Conservation (phyloP, 2,329 filamentous ascomycete species). For the Sporothrix protearum region DNA sequence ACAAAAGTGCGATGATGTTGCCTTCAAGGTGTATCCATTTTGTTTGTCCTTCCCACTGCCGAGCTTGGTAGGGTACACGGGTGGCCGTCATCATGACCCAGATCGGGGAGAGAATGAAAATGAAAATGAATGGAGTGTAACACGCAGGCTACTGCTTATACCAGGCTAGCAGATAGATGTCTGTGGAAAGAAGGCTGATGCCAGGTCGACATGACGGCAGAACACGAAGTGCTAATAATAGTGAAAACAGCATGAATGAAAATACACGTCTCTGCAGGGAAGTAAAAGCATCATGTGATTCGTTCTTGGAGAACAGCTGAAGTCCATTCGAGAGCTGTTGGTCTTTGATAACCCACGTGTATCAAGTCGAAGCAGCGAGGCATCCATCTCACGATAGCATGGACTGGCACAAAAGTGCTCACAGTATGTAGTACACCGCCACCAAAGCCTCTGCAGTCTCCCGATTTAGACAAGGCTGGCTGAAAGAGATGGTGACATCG, state of each 20-base stretch:
- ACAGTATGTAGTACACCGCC: not conserved
- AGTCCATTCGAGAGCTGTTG: not conserved
- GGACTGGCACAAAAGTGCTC: not conserved
- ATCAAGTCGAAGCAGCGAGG: not conserved
- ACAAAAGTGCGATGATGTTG: not conserved
- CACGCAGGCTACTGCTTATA: not conserved
- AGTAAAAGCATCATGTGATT: no score
- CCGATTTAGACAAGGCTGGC: conserved; percentile 5
- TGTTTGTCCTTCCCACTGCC: not conserved
- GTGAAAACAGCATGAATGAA: not conserved
- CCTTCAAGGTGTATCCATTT: not conserved
- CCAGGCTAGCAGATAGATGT: not conserved
- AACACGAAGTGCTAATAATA: conserved; percentile 4
- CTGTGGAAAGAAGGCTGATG: not conserved
- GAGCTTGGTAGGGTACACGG: not conserved
- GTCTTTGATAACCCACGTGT: not conserved
- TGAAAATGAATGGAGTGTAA: not conserved
- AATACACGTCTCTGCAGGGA: not conserved
- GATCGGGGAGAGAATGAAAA: not conserved
- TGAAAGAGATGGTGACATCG: not conserved
- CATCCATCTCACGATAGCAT: not conserved
- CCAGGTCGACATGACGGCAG: not conserved
- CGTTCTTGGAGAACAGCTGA: no score
- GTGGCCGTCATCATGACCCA: not conserved
- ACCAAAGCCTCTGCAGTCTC: not conserved